phyloP scores from a whole-genome alignment of 768 basidiomycete species.

The Lactarius pseudohatsudake region DNA sequence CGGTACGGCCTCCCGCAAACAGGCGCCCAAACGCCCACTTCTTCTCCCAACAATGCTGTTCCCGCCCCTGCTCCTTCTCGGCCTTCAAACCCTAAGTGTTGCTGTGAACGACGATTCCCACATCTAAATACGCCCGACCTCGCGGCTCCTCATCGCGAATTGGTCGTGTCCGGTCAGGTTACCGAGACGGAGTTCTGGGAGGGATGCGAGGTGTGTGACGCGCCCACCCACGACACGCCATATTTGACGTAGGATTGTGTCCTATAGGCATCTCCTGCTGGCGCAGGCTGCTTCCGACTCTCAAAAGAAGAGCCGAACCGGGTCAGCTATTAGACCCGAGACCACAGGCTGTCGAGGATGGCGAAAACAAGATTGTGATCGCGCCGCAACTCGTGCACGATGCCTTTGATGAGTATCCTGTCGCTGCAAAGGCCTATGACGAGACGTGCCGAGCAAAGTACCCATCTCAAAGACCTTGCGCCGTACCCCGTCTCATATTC shows the following conservation, averaged over 20 bases:
- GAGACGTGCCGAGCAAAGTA: conserved; percentile 89
- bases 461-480: conserved; percentile 17
- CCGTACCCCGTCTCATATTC: conserved; percentile 7
- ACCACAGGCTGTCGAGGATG: conserved; percentile 78
- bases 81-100: conserved; percentile 65
- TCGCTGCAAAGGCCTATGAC: conserved; percentile 86
- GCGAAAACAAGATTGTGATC: conserved; percentile 85
- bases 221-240: conserved; percentile 25
- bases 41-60: conserved; percentile 25
- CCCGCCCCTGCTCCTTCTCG: conserved; percentile 40
- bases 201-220: conserved; percentile 72
- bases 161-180: conserved; percentile 83
- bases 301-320: conserved; percentile 75
- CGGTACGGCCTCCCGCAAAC: conserved; percentile 28
- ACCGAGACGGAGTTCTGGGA: conserved; percentile 98
- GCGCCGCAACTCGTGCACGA: conserved; percentile 92
- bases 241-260: conserved; percentile 32
- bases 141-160: conserved; percentile 77
- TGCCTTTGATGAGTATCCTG: conserved; percentile 97
- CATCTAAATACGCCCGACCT: conserved; percentile 79
- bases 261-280: conserved; percentile 70
- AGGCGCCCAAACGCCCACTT: conserved; percentile 31
- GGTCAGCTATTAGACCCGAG: conserved; percentile 87
- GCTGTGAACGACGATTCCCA: no score
- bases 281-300: conserved; percentile 74